Evolutionary conservation across 768 basidiomycete genomes (phyloP).

Genomic region (Leccinum pellstonianum): DNA sequence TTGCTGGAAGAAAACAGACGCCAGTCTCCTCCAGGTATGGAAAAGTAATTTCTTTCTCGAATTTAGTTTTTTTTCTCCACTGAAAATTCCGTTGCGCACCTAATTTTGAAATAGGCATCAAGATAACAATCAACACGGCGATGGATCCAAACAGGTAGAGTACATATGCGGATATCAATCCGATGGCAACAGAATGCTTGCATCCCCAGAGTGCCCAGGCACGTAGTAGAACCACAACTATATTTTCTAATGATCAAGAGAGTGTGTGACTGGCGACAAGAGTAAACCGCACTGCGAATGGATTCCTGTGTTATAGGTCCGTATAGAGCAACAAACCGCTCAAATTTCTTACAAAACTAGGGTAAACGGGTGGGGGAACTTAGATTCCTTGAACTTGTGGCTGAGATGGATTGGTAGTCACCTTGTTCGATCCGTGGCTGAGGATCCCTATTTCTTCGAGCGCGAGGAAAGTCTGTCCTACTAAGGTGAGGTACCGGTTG

Average conservation of each 20-base stretch:
- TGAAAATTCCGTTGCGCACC: background rate
- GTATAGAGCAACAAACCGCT: background rate
- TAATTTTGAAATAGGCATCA: no score
- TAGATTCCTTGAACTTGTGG: background rate
- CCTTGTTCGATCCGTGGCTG: constrained; percentile 4
- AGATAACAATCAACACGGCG: background rate
- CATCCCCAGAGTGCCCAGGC: constrained; percentile 23
- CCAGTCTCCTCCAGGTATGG: background rate
- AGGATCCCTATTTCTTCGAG: constrained; percentile 16
- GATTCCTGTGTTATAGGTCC: constrained; percentile 4
- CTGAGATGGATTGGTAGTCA: background rate
- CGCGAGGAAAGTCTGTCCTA: constrained; percentile 7
- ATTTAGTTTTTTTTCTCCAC: background rate
- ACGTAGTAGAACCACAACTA: constrained; percentile 21
- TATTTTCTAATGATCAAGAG: background rate
- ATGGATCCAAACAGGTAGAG: constrained; percentile 2
- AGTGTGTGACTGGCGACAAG: background rate
- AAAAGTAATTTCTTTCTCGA: background rate
- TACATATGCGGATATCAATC: constrained; percentile 12
- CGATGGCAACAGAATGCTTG: background rate
- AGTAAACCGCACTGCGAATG: constrained; percentile 11
- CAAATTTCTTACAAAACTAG: constrained; percentile 11
- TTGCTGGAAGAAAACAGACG: background rate
- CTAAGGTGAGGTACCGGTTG: constrained; percentile 19
- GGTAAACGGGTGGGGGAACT: background rate